These are phyloP conservation scores for Suillus americanus DNA, from an alignment of 768 basidiomycete species.

Conservation along the genomic window DNA sequence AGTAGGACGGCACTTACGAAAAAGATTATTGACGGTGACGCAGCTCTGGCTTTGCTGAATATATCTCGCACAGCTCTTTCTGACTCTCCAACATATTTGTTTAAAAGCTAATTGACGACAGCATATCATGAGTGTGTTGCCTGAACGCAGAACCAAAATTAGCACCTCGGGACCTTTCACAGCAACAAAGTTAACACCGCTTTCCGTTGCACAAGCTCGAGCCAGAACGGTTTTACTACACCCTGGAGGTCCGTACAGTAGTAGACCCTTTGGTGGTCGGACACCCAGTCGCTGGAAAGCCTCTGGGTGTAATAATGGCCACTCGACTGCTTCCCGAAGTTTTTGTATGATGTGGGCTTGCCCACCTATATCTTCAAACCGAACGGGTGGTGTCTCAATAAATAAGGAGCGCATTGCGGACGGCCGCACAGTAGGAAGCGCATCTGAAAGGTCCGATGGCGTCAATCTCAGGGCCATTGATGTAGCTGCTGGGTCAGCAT, in stretches of 20 bases:
- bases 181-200: conserved; percentile 93
- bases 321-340: conserved; percentile 89
- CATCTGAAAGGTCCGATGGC: conserved; percentile 61
- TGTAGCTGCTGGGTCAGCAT: conserved; percentile 9
- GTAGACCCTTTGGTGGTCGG: conserved; percentile 81
- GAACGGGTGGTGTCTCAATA: conserved; percentile 79
- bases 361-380: conserved; percentile 89
- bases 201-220: conserved; percentile 89
- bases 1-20: conserved; percentile 58
- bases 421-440: conserved; percentile 80
- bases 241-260: conserved; percentile 96
- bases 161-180: conserved; percentile 96
- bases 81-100: conserved; percentile 97
- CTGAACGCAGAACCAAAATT: conserved; percentile 1
- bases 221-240: conserved; percentile 95
- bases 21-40: conserved; percentile 94
- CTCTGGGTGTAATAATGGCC: conserved; percentile 88
- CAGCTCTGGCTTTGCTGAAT: conserved; percentile 92
- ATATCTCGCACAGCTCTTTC: conserved; percentile 94
- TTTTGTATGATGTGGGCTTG: conserved; percentile 80
- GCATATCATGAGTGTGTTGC: background rate
- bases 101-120: conserved; percentile 66
- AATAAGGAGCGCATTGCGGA: conserved; percentile 95
- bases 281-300: conserved; percentile 88
- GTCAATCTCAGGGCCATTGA: conserved; percentile 42